These are phyloP conservation scores for Mortierella hygrophila DNA, from an alignment of 192 early-diverging fungal genomes.

Conservation along the genomic window DNA sequence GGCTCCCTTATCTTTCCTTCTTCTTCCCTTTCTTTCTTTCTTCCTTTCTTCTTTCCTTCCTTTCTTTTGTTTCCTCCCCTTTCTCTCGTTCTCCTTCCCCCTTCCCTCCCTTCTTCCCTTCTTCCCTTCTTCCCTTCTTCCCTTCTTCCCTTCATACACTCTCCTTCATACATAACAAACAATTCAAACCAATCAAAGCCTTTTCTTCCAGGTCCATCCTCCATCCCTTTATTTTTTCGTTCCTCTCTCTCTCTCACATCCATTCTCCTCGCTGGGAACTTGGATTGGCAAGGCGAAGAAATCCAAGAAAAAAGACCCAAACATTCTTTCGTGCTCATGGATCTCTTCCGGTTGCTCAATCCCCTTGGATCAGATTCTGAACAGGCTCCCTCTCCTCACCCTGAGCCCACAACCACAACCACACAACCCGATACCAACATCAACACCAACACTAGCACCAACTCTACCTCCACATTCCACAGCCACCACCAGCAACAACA, in stretches of 20 bases:
- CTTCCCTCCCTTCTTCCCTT: too few relatives aligned
- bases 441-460: background rate
- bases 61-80: too few relatives aligned
- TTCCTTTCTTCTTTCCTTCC: background rate
- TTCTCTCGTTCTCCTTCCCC: background rate
- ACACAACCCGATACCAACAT: background rate
- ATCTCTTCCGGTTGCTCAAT: constrained; percentile 9
- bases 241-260: background rate
- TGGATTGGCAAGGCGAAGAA: background rate
- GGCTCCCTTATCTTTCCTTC: background rate
- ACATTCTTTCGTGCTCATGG: background rate
- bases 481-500: background rate
- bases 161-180: background rate
- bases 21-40: background rate
- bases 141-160: background rate
- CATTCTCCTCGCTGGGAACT: background rate
- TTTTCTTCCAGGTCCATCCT: too few relatives aligned
- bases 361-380: constrained; percentile 24
- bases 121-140: background rate
- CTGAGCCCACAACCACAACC: background rate
- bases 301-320: background rate
- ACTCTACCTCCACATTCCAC: background rate
- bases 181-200: background rate
- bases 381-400: constrained; percentile 8
- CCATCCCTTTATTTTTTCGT: too few relatives aligned